phyloP scores from a whole-genome alignment of 2,329 filamentous ascomycete species.

The Chrysosporium queenslandicum region DNA sequence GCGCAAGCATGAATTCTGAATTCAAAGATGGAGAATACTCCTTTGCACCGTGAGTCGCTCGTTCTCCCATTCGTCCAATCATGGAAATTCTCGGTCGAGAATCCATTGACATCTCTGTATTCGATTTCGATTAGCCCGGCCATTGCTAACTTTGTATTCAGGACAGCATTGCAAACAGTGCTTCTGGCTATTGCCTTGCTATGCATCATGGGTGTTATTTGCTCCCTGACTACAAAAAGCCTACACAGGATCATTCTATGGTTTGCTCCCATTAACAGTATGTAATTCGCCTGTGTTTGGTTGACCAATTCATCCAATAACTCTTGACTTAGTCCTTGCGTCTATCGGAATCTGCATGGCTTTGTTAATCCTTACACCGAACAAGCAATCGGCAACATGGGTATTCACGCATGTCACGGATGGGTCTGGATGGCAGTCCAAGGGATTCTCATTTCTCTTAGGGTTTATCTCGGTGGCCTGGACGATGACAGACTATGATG shows the following conservation, averaged over 20 bases:
- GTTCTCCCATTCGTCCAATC: not conserved
- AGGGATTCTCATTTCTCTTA: conserved; percentile 52
- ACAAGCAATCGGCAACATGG: conserved; percentile 50
- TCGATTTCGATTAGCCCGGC: not conserved
- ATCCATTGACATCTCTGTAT: not conserved
- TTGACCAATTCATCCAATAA: not conserved
- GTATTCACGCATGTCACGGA: conserved; percentile 54
- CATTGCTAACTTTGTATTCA: conserved; percentile 22
- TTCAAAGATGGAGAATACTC: conserved; percentile 43
- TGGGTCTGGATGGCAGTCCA: conserved; percentile 53
- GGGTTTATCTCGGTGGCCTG: conserved; percentile 40
- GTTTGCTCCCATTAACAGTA: conserved; percentile 58
- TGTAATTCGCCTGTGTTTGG: conserved; percentile 12
- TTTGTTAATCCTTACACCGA: conserved; percentile 48
- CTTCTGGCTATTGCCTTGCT: conserved; percentile 48
- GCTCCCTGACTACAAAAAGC: conserved; percentile 51
- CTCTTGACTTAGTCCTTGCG: conserved; percentile 40
- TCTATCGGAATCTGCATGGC: conserved; percentile 52
- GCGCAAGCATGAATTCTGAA: conserved; percentile 51
- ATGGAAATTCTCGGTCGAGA: not conserved
- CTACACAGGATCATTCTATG: conserved; percentile 52
- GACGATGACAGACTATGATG: conserved; percentile 61
- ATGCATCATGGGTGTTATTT: conserved; percentile 49
- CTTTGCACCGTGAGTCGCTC: conserved; percentile 46
- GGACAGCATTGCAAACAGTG: conserved; percentile 50